phyloP scores from a whole-genome alignment of 108 stramenopile genomes.

The Nitzschia sp. region DNA sequence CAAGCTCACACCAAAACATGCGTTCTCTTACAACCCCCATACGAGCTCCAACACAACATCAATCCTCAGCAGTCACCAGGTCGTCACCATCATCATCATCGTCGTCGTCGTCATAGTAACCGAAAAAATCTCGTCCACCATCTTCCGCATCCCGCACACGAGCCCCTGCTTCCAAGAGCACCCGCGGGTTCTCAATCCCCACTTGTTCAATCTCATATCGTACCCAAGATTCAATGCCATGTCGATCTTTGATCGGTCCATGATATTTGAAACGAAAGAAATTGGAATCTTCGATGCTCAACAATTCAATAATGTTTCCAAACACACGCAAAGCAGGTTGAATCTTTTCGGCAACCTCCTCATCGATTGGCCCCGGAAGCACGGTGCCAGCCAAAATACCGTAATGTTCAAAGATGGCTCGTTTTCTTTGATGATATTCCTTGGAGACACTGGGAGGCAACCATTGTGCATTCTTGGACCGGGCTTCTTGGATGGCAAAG shows the following conservation, averaged over 20 bases:
- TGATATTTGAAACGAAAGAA: slow-evolving; percentile 87
- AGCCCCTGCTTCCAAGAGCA: slow-evolving; percentile 83
- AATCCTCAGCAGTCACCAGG: no score
- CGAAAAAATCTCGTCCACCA: slow-evolving; percentile 55
- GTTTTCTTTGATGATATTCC: slow-evolving; percentile 51
- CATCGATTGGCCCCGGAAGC: slow-evolving; percentile 54
- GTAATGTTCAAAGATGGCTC: slow-evolving; percentile 57
- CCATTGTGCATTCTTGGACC: slow-evolving; percentile 86
- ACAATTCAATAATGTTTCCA: slow-evolving; percentile 63
- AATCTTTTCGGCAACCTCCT: slow-evolving; percentile 54
- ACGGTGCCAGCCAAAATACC: slow-evolving; percentile 74
- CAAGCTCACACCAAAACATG: no score
- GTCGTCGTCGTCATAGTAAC: no score
- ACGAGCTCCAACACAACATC: no score
- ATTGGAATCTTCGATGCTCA: slow-evolving; percentile 68
- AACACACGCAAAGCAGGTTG: slow-evolving; percentile 76
- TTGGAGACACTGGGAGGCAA: slow-evolving; percentile 60
- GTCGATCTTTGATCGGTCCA: slow-evolving; percentile 81
- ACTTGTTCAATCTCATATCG: slow-evolving; percentile 60
- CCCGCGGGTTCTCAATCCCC: slow-evolving; percentile 77
- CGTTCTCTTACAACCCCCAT: no score
- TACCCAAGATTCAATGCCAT: slow-evolving; percentile 81
- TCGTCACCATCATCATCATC: no score
- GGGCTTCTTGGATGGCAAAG: slow-evolving; percentile 70
- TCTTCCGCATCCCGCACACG: slow-evolving; percentile 77